Percentiles rank a stretch among this genome's conserved stretches.
phyloP scores from a whole-genome alignment of 2,329 filamentous ascomycete species.

The Fusarium neocosmosporiellum region DNA sequence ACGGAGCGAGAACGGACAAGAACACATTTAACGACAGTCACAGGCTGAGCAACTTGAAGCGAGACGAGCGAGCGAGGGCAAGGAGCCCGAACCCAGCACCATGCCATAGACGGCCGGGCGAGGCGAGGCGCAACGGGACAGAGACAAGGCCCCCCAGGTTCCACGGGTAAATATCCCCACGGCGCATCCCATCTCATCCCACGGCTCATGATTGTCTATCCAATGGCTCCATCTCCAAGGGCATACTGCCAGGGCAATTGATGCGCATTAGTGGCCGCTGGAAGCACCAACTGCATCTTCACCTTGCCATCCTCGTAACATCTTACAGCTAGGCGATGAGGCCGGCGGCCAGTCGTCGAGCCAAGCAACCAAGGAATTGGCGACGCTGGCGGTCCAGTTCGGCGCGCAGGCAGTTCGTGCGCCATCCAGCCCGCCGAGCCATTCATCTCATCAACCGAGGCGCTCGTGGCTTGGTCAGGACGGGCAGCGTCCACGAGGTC shows the following conservation, averaged over 20 bases:
- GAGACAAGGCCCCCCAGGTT: constrained; percentile 17
- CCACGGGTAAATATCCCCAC: constrained; percentile 16
- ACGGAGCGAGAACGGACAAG: constrained; percentile 2
- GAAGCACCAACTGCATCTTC: constrained; percentile 21
- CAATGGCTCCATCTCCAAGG: constrained; percentile 7
- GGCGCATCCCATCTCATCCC: constrained; percentile 13
- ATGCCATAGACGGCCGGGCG: constrained; percentile 4
- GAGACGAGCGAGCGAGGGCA: background rate
- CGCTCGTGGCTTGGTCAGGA: constrained; percentile 40
- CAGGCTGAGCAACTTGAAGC: constrained; percentile 7
- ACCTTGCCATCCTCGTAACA: constrained; percentile 17
- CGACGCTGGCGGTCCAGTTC: constrained; percentile 14
- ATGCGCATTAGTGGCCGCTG: constrained; percentile 39
- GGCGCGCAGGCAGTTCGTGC: constrained; percentile 19
- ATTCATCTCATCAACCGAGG: constrained; percentile 20
- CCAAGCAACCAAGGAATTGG: constrained; percentile 9
- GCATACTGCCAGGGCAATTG: constrained; percentile 27
- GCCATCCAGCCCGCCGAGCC: constrained; percentile 23
- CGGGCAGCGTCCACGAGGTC: constrained; percentile 39
- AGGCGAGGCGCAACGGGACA: constrained; percentile 18
- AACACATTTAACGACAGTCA: constrained; percentile 9
- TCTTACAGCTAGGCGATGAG: constrained; percentile 9
- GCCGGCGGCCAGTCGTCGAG: constrained; percentile 13
- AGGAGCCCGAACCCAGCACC: constrained; percentile 10
- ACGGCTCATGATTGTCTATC: constrained; percentile 3